Evolutionary conservation across 2,329 filamentous ascomycete genomes (phyloP), one percentile per base, ranked within the genome.

Genomic region (Simplicillium sp.): DNA sequence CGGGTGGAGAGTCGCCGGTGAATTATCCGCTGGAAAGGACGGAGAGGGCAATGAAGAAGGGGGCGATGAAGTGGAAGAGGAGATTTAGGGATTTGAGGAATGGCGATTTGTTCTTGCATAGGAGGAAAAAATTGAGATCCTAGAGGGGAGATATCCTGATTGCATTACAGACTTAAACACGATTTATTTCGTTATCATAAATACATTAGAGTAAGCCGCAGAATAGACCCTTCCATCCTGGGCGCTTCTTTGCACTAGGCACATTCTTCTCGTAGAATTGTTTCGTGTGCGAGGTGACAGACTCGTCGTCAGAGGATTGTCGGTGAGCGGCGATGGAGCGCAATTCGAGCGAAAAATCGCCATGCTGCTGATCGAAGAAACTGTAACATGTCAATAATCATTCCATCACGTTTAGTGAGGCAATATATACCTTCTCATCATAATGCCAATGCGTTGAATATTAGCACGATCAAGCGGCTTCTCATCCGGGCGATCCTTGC

Each of bases 361-460:
- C 85, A 46, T 84, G 67, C 58, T 89, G 84, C 1, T 72, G 62
- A 8, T 80, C 84, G 49, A 89, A 89, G 65, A 87, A 88, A 59
- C 84, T 87, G 49, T 25, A 17, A 14, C 15, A 13, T 29, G 12
- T 16, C 38, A 40, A 11, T 12, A n/a, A n/a, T 17, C 9, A 6
- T 13, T 34, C 29, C 15, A 14, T 9, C 31, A n/a, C 16, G 18
- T 14, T 17, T 8, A 34, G 9, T 12, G 14, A 7, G 18, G 35
- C 16, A 17, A 16, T 12, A 55, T 65, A 44, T 59, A 87, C 85
- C 86, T 92, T 56, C 87, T 67, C 70, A 84, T 84, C 86, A 92
- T 89, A 44, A 92, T 68, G 38, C 79, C 81, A 25, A 90, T 65
- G 36, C 83, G 69, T 60, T 75, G 82, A 32, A 92, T 66, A 34